Percentiles rank a stretch among this genome's conserved stretches.
These are phyloP conservation scores for Paecilomyces fulvus DNA, from an alignment of 2,329 filamentous ascomycete species.

Conservation along the genomic window DNA sequence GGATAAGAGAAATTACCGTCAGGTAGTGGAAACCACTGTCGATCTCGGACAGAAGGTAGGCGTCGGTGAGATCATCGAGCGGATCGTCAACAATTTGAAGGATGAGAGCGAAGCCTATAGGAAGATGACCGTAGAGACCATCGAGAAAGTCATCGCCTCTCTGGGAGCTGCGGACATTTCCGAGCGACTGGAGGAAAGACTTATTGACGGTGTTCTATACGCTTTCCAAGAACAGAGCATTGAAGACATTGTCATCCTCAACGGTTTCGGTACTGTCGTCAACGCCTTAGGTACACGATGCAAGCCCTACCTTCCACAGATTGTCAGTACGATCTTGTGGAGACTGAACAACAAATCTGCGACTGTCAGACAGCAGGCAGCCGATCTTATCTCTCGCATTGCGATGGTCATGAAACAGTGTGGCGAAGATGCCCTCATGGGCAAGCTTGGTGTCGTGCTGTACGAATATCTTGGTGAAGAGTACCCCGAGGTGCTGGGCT, in stretches of 20 bases:
- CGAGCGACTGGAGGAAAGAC: slow-evolving; percentile 80
- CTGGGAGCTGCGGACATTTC: slow-evolving; percentile 90
- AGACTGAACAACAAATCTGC: slow-evolving; percentile 96
- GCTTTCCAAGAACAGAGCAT: slow-evolving; percentile 98
- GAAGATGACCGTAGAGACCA: slow-evolving; percentile 98
- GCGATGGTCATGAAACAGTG: slow-evolving; percentile 99
- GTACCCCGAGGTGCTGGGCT: slow-evolving; percentile 94
- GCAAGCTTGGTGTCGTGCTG: slow-evolving; percentile 84
- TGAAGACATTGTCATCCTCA: slow-evolving; percentile 91
- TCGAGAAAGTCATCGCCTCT: slow-evolving; percentile 91
- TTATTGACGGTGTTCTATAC: slow-evolving; percentile 91
- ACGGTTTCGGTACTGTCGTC: slow-evolving; percentile 95
- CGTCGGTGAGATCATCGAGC: slow-evolving; percentile 85
- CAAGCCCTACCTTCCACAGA: slow-evolving; percentile 94
- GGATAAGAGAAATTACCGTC: slow-evolving; percentile 94
- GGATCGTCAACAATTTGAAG: slow-evolving; percentile 91
- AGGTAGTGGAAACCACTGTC: slow-evolving; percentile 96
- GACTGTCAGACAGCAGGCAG: slow-evolving; percentile 92
- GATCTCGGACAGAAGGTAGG: slow-evolving; percentile 98
- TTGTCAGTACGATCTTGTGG: slow-evolving; percentile 94
- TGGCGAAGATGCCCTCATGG: slow-evolving; percentile 90
- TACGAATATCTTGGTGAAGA: slow-evolving; percentile 99
- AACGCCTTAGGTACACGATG: slow-evolving; percentile 88
- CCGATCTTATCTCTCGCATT: slow-evolving; percentile 91
- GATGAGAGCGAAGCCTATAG: slow-evolving; percentile 96